Base-by-base conservation (phyloP, 352 stramenopile genomes). In the Globisporangium cylindrosporum region DNA sequence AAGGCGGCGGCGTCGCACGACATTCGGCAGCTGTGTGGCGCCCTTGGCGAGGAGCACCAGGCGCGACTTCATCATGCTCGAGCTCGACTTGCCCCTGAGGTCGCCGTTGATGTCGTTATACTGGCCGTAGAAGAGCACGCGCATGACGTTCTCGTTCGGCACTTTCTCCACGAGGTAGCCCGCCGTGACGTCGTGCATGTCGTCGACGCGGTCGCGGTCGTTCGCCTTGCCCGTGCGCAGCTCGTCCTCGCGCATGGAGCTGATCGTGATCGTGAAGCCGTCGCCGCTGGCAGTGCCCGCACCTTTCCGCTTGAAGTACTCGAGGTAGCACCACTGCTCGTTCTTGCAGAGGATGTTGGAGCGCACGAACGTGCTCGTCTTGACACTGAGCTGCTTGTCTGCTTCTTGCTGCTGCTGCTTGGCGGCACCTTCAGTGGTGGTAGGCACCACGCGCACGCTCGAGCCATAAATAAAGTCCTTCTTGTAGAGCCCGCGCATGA, bases 1-100 rank as follows among this genome's bases (percentile, higher is more conserved):
- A 29, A 93, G 79, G 7, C 85, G 81, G 0, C 80, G 81, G 20
- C 85, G 74, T 0, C 80, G 80, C 15, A 93, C 75, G 7, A 92
- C 64, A 3, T 77, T 73, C 4, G 79, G 74, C 5, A 92, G 62
- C 1, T 75, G 32, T 10, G 71, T 75, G 0, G 69, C 72, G 62
- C 75, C 75, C 6, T 67, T 70, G 54, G 79, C 79, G 51, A 87
- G 64, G 9, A 66, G 61, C 76, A 79, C 73, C 53, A 86, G 64
- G 7, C 78, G 70, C 25, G 74, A 75, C 55, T 78, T 68, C 63
- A 48, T 59, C n/a, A 32, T 54, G 67, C 22, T 57, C 61, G n/a
- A 41, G 15, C 22, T 59, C 15, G 68, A 34, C 46, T 67, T 68
- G 46, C 51, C 63, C 18, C 65, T 69, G 29, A 38, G 24, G 32